Conservation (phyloP, 306 rosid genomes). For the Cicer arietinum region DNA sequence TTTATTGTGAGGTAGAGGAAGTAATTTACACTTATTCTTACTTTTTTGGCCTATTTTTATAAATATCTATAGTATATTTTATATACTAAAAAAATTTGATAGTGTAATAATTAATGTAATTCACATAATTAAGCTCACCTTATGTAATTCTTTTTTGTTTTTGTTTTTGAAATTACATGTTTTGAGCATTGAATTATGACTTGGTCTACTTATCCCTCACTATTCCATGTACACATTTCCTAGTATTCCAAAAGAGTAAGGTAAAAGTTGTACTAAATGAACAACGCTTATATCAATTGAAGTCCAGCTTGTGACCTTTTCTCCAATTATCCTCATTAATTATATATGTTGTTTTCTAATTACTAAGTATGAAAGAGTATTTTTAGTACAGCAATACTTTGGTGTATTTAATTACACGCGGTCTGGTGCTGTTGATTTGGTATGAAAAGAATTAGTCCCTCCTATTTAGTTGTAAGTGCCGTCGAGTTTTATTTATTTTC, state of each 20-base stretch:
- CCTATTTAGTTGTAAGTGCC: background rate
- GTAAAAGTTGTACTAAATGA: background rate
- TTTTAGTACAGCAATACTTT: background rate
- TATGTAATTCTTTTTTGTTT: background rate
- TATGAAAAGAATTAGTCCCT: background rate
- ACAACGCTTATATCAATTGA: background rate
- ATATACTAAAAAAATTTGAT: too few relatives aligned
- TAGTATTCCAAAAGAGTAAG: background rate
- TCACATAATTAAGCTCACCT: too few relatives aligned
- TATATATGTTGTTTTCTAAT: background rate
- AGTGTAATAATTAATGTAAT: too few relatives aligned
- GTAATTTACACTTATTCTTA: too few relatives aligned
- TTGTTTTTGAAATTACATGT: background rate
- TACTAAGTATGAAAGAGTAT: background rate
- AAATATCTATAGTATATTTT: too few relatives aligned
- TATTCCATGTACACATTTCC: background rate
- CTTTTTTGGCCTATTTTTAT: too few relatives aligned
- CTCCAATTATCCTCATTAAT: background rate
- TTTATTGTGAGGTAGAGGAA: too few relatives aligned
- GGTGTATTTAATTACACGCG: background rate
- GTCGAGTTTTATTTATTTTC: background rate
- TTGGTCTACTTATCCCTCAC: background rate
- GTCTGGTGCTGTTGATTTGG: conserved; percentile 8
- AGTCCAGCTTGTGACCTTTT: conserved; percentile 3
- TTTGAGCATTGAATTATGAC: background rate